phyloP scores from a whole-genome alignment of 2,329 filamentous ascomycete species.

The Fusarium incarnatum region DNA sequence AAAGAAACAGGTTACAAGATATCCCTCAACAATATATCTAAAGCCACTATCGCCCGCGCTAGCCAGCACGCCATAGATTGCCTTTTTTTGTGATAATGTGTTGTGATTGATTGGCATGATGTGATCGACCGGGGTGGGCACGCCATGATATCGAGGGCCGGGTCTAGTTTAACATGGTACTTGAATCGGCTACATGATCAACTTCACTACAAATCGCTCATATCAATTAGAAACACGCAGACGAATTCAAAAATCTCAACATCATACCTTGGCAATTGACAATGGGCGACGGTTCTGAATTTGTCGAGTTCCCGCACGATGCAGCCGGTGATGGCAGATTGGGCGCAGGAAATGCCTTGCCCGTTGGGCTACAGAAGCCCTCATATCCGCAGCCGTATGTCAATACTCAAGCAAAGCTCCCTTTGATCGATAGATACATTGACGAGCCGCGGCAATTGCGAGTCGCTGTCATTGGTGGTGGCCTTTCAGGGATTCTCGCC shows the following conservation, averaged over 20 bases:
- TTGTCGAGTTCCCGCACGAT: neutral
- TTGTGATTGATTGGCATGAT: neutral
- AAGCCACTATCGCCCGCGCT: too few relatives aligned
- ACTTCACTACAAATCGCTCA: neutral
- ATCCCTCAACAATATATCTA: too few relatives aligned
- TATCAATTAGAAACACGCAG: neutral
- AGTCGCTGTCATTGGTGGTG: conserved; percentile 1
- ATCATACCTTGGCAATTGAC: neutral
- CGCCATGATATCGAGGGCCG: neutral
- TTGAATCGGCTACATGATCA: neutral
- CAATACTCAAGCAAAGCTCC: neutral
- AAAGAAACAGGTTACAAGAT: too few relatives aligned
- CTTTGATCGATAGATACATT: neutral
- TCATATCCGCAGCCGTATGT: neutral
- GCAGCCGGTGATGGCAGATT: neutral
- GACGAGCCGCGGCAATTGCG: neutral
- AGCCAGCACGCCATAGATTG: neutral
- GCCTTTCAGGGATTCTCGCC: neutral
- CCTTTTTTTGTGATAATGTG: neutral
- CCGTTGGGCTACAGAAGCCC: neutral
- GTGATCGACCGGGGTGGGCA: neutral
- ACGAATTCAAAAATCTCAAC: fast-evolving
- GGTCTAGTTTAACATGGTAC: neutral
- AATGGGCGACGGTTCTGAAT: neutral
- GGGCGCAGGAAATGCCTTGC: neutral